Evolutionary conservation across 495 filamentous ascomycete genomes (phyloP).

Genomic region (Sabuloglossum arenarium): DNA sequence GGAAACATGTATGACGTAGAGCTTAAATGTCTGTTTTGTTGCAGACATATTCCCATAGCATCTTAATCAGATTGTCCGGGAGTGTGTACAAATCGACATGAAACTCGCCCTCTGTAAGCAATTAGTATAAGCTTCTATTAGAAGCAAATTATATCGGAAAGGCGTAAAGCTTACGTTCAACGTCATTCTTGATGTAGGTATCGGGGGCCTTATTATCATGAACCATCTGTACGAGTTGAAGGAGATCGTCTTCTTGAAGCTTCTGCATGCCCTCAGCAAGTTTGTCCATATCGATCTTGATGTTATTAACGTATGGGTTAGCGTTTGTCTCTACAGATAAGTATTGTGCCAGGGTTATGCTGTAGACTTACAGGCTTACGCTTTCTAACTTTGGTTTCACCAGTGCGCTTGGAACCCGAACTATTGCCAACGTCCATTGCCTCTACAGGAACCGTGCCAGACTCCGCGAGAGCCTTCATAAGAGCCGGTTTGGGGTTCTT

Average conservation of each 20-base stretch:
- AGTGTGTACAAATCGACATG: slow-evolving; percentile 95
- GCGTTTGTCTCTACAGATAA: background rate
- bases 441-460: slow-evolving; percentile 64
- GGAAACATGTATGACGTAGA: background rate
- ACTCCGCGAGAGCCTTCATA: slow-evolving; percentile 49
- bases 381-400: too few species aligned
- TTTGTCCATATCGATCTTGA: slow-evolving; percentile 91
- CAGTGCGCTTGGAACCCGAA: slow-evolving; percentile 3
- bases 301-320: background rate
- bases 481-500: slow-evolving; percentile 79
- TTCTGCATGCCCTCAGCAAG: slow-evolving; percentile 81
- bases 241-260: slow-evolving; percentile 68
- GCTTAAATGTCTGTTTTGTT: slow-evolving; percentile 2
- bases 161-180: slow-evolving; percentile 47
- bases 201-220: slow-evolving; percentile 86
- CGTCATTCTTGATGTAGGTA: slow-evolving; percentile 91
- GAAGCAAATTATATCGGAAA: background rate
- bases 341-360: too few species aligned
- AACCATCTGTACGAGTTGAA: slow-evolving; percentile 92
- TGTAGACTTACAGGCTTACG: too few species aligned
- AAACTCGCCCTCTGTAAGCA: slow-evolving; percentile 68
- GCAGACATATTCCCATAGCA: slow-evolving; percentile 73
- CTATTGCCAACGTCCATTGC: slow-evolving; percentile 17
- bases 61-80: slow-evolving; percentile 60
- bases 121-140: slow-evolving; percentile 7